phyloP scores from a whole-genome alignment of 768 basidiomycete species.

The Calocybe cyanea region DNA sequence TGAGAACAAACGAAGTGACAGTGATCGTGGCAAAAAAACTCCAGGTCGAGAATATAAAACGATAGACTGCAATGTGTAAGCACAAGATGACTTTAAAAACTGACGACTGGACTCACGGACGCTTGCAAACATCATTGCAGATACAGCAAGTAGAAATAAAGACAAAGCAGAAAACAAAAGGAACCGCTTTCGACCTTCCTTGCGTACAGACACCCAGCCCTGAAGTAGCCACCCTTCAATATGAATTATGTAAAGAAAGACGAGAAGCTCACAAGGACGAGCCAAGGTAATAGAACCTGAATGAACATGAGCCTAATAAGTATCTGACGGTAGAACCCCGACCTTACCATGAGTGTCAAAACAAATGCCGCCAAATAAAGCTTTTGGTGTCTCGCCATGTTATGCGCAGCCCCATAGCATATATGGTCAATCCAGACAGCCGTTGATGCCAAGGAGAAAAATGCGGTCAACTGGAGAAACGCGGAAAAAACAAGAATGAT shows the following conservation, averaged over 20 bases:
- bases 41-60: constrained; percentile 40
- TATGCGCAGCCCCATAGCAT: constrained; percentile 29
- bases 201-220: constrained; percentile 48
- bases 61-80: constrained; percentile 31
- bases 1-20: constrained; percentile 36
- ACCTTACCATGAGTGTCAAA: constrained; percentile 36
- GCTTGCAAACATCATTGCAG: constrained; percentile 40
- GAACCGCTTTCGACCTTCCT: constrained; percentile 38
- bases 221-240: constrained; percentile 15
- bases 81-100: not conserved
- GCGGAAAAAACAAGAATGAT: constrained; percentile 47
- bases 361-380: constrained; percentile 41
- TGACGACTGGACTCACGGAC: constrained; percentile 29
- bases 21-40: constrained; percentile 47
- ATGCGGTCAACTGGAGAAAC: constrained; percentile 41
- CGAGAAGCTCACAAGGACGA: constrained; percentile 32
- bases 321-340: not conserved
- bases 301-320: not conserved
- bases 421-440: constrained; percentile 50
- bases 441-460: constrained; percentile 45
- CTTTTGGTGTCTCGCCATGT: constrained; percentile 27
- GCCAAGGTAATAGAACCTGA: constrained; percentile 45
- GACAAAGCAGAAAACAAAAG: constrained; percentile 35
- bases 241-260: not conserved
- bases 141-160: constrained; percentile 32